phyloP scores from a whole-genome alignment of 495 filamentous ascomycete genomes.

The Aspergillus coremiiformis region DNA sequence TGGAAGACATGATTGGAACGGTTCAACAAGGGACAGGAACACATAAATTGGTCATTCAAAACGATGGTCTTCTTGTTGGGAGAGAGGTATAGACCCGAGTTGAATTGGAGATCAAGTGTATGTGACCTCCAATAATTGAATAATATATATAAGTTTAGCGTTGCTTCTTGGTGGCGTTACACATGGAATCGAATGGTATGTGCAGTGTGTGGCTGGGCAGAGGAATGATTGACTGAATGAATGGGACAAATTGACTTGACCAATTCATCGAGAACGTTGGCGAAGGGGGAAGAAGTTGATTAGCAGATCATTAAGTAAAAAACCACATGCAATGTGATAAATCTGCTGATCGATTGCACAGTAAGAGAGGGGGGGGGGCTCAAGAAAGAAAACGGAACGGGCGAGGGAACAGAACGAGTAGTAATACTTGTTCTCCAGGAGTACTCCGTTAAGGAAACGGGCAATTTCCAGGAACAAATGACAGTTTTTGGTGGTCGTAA shows the following conservation, averaged over 20 bases:
- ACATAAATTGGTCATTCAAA: constrained; percentile 5
- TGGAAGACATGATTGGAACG: constrained; percentile 46
- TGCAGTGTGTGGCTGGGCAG: neutral
- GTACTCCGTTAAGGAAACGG: too few species aligned
- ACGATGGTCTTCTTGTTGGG: neutral
- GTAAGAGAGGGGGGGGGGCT: neutral
- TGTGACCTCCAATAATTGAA: too few species aligned
- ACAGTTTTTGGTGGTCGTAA: too few species aligned
- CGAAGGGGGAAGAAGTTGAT: neutral
- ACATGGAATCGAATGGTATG: neutral
- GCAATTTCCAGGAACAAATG: neutral
- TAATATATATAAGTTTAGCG: neutral
- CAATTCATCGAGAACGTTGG: neutral
- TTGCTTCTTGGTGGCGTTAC: neutral
- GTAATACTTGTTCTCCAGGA: too few species aligned
- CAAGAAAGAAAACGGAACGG: neutral
- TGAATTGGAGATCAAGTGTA: neutral
- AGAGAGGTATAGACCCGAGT: neutral
- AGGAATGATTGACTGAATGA: neutral
- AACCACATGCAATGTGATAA: neutral
- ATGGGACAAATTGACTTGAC: neutral
- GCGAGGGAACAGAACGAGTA: neutral
- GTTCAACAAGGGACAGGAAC: constrained; percentile 4
- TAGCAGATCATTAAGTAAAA: neutral
- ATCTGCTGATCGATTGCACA: neutral